phyloP scores from a whole-genome alignment of 805 yeast species.

The Barnettozyma sp. region DNA sequence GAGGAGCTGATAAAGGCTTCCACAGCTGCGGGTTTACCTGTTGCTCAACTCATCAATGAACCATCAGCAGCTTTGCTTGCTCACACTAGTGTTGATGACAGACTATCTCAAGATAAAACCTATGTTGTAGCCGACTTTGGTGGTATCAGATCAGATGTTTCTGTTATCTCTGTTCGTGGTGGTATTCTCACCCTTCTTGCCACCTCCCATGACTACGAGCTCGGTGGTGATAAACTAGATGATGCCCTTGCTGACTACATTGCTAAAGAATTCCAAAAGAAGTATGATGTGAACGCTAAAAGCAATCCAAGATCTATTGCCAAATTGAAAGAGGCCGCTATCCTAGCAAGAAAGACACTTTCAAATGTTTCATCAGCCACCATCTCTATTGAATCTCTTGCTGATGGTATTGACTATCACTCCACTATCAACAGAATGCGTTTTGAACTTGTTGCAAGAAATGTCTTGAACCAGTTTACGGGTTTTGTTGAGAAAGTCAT shows the following conservation, averaged over 20 bases:
- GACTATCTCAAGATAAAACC: constrained; percentile 52
- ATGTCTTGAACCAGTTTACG: constrained; percentile 68
- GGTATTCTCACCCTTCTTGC: constrained; percentile 87
- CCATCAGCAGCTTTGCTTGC: constrained; percentile 90
- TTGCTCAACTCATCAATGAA: constrained; percentile 84
- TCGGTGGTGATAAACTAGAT: constrained; percentile 89
- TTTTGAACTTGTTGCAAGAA: constrained; percentile 80
- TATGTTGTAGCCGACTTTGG: constrained; percentile 95
- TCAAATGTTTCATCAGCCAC: constrained; percentile 84
- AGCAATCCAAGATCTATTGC: constrained; percentile 79
- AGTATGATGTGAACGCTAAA: constrained; percentile 73
- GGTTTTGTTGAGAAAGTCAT: constrained; percentile 69
- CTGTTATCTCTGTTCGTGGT: constrained; percentile 87
- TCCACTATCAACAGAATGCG: constrained; percentile 90
- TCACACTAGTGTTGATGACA: constrained; percentile 43
- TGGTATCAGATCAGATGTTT: constrained; percentile 92
- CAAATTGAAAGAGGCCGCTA: constrained; percentile 77
- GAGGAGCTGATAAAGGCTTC: constrained; percentile 55
- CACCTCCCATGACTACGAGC: constrained; percentile 70
- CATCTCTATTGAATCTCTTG: constrained; percentile 89
- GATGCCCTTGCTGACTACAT: constrained; percentile 72
- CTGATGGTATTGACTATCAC: constrained; percentile 92
- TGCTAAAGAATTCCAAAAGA: constrained; percentile 92
- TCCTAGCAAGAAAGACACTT: constrained; percentile 81
- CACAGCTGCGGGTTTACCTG: constrained; percentile 64